Conservation (phyloP, 2,329 filamentous ascomycete genomes). For the Hypoxylon sp. region DNA sequence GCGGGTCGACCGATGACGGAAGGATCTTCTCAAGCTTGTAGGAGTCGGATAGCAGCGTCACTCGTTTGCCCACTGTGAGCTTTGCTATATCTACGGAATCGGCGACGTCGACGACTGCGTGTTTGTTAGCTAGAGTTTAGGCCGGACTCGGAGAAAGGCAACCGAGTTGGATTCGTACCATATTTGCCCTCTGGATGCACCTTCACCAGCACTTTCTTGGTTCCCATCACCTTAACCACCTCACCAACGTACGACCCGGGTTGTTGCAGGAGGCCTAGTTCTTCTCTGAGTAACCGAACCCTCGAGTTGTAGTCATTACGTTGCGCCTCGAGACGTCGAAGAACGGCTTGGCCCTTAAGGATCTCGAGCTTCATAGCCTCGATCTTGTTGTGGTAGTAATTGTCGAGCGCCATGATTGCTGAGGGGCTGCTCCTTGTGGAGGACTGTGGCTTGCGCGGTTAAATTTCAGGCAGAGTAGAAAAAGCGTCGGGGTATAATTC, state of each 20-base stretch:
- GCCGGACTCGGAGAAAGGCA: no score
- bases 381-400: conserved; percentile 99
- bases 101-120: conserved; percentile 90
- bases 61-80: conserved; percentile 96
- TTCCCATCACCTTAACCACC: conserved; percentile 99
- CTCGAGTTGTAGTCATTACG: conserved; percentile 99
- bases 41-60: conserved; percentile 93
- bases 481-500: no score
- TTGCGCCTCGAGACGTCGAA: conserved; percentile 95
- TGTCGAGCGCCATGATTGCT: conserved; percentile 94
- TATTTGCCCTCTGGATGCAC: conserved; percentile 99
- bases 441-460: conserved; percentile 22
- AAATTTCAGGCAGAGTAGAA: no score
- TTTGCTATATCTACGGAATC: conserved; percentile 95
- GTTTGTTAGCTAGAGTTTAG: conserved; percentile 41
- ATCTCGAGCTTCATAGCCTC: conserved; percentile 99
- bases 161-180: conserved; percentile 64
- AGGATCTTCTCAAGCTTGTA: conserved; percentile 99
- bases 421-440: conserved; percentile 34
- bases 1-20: conserved; percentile 95
- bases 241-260: conserved; percentile 98
- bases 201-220: conserved; percentile 98
- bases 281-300: conserved; percentile 91
- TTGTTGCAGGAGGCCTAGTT: conserved; percentile 94
- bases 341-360: conserved; percentile 95